phyloP scores from a whole-genome alignment of 2,329 filamentous ascomycete genomes.

The Beauveria australis region DNA sequence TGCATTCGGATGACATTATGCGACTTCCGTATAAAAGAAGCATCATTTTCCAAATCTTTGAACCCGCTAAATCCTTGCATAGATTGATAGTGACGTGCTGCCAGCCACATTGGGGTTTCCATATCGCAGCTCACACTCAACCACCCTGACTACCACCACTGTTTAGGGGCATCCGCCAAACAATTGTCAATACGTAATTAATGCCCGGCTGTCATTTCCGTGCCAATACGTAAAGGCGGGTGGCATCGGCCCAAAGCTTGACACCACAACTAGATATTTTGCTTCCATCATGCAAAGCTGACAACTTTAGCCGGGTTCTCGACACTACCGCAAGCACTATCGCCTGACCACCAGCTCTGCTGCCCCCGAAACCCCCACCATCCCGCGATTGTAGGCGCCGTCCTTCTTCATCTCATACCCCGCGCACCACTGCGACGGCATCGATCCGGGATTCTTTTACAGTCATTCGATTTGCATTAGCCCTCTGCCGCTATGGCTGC shows the following conservation, averaged over 20 bases:
- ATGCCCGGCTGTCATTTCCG: not conserved
- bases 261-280: not conserved
- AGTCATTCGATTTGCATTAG: conserved; percentile 7
- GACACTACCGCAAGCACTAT: no score
- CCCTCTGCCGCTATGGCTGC: conserved; percentile 8
- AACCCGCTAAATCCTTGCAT: no score
- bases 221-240: not conserved
- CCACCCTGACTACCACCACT: not conserved
- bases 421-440: not conserved
- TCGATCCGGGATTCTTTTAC: conserved; percentile 9
- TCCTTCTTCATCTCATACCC: not conserved
- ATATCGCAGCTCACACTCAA: not conserved
- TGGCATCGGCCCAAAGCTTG: not conserved
- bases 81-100: no score
- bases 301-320: not conserved
- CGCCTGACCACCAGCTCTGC: not conserved
- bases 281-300: not conserved
- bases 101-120: not conserved
- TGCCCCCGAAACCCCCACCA: not conserved
- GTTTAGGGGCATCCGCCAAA: not conserved
- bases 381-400: not conserved
- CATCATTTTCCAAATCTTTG: no score
- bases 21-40: no score
- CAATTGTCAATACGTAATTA: conserved; percentile 8
- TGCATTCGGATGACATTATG: no score